Evolutionary conservation across 169 alveolate genomes (phyloP), one percentile per base, ranked within the genome.

Genomic region (Cystoisospora suis): DNA sequence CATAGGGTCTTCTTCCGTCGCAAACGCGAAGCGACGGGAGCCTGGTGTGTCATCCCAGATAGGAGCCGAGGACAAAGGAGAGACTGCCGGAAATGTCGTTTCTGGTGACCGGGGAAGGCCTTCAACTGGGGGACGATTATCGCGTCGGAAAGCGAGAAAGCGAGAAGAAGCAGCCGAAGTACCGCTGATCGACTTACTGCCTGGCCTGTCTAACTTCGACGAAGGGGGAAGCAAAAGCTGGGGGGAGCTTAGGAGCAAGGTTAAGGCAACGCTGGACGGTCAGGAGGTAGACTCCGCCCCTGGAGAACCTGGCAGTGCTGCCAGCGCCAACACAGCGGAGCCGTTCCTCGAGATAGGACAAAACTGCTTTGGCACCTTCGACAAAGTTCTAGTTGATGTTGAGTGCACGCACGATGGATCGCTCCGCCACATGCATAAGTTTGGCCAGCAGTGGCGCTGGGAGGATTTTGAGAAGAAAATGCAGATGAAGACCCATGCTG

Each of bases 391-490:
- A n/a, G 94, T 94, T 32, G 96, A 94, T 75, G 95, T 94, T 0
- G 95, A 94, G 79, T 94, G 96, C 69, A 94, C 96, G 23, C 96
- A 94, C 85, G 96, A 94, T 44, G 96, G 94, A 34, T 90, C 94
- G 38, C 49, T 94, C 5, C 90, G 93, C 75, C 96, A 94, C 85
- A 36, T 94, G 61, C 72, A 85, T 45, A 94, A 94, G 83, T 94
- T 89, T 75, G 81, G 81, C 49, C 46, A 85, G 20, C 81, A 89
- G 38, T 69, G 92, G 83, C 65, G 72, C 58, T 83, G 89, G 58
- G 91, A 92, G 49, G 85, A 72, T 36, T 72, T 72, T 38, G 27
- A 38, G 45, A 72, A 40, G 56, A 72, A 72, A 72, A 72, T 72
- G 83, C 83, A 72, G 32, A 72, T 72, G 83, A 1, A 46, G 1